Evolutionary conservation across 371 early-diverging fungal species (phyloP).

Genomic region (Mortierella sp.): DNA sequence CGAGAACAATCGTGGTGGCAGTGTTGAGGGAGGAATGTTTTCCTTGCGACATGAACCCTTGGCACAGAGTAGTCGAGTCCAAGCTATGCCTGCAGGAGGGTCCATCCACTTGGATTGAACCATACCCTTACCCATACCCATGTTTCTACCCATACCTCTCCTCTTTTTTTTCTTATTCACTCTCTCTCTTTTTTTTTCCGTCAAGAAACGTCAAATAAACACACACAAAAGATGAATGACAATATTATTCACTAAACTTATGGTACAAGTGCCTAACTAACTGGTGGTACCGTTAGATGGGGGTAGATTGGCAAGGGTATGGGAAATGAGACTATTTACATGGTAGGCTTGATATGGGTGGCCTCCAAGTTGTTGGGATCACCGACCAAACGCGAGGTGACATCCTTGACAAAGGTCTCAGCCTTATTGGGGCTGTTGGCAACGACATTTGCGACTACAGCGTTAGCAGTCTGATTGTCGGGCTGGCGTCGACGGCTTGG

Average conservation of each 20-base stretch:
- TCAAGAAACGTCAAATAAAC: not conserved
- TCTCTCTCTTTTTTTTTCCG: not conserved
- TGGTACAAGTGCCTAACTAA: too few relatives aligned
- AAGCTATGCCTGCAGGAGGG: not conserved
- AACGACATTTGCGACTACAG: not conserved
- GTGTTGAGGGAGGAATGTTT: not conserved
- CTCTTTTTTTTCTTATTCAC: too few relatives aligned
- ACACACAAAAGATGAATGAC: not conserved
- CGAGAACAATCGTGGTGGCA: not conserved
- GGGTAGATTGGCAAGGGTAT: not conserved
- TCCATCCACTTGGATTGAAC: not conserved
- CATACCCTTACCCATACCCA: too few relatives aligned
- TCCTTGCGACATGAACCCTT: not conserved
- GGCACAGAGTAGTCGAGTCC: not conserved
- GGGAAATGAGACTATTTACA: conserved; percentile 14
- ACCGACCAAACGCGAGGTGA: conserved; percentile 22
- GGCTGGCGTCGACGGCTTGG: too few relatives aligned
- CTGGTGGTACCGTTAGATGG: not conserved
- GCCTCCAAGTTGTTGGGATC: conserved; percentile 18
- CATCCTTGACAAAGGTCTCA: not conserved
- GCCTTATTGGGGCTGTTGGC: conserved; percentile 13
- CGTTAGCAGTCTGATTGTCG: not conserved
- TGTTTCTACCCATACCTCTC: not conserved
- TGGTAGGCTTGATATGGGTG: conserved; percentile 20
- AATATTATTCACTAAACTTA: too few relatives aligned